A percentile compares a stretch with the other conserved stretches of the same genome.
phyloP scores from a whole-genome alignment of 768 basidiomycete genomes.

The Lentinula boryana region DNA sequence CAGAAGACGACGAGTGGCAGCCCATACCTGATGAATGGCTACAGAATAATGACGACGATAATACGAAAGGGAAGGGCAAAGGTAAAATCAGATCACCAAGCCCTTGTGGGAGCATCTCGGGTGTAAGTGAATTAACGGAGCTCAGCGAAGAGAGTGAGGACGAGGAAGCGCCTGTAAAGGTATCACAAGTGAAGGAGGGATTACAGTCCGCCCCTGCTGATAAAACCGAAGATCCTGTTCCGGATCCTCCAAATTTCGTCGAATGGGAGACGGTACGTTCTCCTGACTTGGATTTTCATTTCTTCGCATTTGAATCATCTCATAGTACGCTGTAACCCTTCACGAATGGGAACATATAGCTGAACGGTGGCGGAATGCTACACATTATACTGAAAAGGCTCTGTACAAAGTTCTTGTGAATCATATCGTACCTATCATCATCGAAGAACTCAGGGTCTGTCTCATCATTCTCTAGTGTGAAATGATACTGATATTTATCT shows the following conservation, averaged over 20 bases:
- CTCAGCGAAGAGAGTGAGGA: constrained; percentile 45
- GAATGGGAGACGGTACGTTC: constrained; percentile 88
- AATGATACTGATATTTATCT: neutral
- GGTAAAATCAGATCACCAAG: constrained; percentile 11
- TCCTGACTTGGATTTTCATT: neutral
- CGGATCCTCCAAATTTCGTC: constrained; percentile 48
- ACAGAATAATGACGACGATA: constrained; percentile 19
- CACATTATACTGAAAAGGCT: constrained; percentile 76
- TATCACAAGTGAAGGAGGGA: constrained; percentile 18
- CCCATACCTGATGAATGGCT: constrained; percentile 76
- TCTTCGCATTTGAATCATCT: neutral
- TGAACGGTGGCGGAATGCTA: constrained; percentile 67
- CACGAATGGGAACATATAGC: constrained; percentile 82
- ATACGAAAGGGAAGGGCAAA: constrained; percentile 7
- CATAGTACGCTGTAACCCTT: constrained; percentile 75
- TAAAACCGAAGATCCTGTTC: constrained; percentile 17
- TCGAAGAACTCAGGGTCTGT: constrained; percentile 59
- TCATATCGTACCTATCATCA: constrained; percentile 65
- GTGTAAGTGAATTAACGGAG: constrained; percentile 73
- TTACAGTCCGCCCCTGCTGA: constrained; percentile 6
- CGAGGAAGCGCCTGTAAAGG: constrained; percentile 16
- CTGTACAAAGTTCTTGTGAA: constrained; percentile 64
- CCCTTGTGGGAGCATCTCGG: constrained; percentile 47
- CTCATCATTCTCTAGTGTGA: constrained; percentile 1
- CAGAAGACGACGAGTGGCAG: constrained; percentile 64